Evolutionary conservation across 257 asterid genomes (phyloP).

Genomic region (Solanum chaucha): DNA sequence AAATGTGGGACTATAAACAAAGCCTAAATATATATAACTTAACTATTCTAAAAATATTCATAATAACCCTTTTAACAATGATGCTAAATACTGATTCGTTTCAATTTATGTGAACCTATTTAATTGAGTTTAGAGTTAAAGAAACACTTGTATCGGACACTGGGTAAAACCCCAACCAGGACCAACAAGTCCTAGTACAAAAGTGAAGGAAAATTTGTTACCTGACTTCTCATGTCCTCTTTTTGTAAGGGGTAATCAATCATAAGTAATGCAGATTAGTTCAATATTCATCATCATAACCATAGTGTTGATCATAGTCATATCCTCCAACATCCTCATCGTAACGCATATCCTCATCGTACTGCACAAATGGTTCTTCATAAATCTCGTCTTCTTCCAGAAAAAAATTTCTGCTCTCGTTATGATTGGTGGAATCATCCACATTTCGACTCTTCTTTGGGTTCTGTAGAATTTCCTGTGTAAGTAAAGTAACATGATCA

Average conservation of each 20-base stretch:
- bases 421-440: not conserved
- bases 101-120: not conserved
- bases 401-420: slow-evolving; percentile 1
- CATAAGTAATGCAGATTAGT: not conserved
- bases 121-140: not conserved
- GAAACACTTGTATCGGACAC: not conserved
- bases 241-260: not conserved
- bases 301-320: slow-evolving; percentile 12
- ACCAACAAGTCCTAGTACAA: not conserved
- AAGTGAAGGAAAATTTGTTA: not conserved
- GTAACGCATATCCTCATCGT: not conserved
- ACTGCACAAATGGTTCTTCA: slow-evolving; percentile 1
- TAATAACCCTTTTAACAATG: not conserved
- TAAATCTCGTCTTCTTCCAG: slow-evolving; percentile 9
- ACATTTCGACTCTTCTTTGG: slow-evolving; percentile 19
- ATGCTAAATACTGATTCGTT: not conserved
- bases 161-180: not conserved
- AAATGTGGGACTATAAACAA: too few species aligned
- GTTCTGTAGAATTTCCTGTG: slow-evolving; percentile 15
- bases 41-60: not conserved
- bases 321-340: slow-evolving; percentile 15
- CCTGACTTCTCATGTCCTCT: not conserved
- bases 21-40: not conserved
- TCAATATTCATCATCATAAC: not conserved
- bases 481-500: not conserved